Evolutionary conservation across 495 filamentous ascomycete genomes (phyloP).

Genomic region (Saxophila tyrrhenica): DNA sequence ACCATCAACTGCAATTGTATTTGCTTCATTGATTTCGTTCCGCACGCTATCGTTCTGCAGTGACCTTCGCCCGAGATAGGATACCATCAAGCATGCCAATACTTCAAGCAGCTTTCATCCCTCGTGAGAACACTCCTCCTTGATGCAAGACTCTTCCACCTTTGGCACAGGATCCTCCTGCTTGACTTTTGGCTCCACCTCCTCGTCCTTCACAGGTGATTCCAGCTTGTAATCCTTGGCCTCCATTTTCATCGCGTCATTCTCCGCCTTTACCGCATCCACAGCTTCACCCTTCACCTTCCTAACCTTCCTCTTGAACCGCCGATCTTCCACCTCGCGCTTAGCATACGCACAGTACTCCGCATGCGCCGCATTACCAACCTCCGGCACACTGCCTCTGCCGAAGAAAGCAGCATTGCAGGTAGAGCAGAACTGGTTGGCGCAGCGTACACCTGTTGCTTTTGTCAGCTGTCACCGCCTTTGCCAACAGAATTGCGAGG

Average conservation of each 20-base stretch:
- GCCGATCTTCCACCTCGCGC: background rate
- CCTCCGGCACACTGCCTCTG: background rate
- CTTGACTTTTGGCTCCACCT: too few relatives aligned
- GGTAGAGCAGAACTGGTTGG: conserved; percentile 1
- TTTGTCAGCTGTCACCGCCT: background rate
- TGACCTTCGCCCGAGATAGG: too few relatives aligned
- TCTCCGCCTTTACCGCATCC: background rate
- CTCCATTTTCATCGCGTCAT: background rate
- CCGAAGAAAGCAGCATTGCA: background rate
- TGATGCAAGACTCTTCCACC: too few relatives aligned
- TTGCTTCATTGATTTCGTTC: too few relatives aligned
- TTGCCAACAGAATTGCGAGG: too few relatives aligned
- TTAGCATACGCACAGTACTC: background rate
- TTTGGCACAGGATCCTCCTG: too few relatives aligned
- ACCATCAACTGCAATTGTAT: too few relatives aligned
- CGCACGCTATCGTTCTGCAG: too few relatives aligned
- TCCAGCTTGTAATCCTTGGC: background rate
- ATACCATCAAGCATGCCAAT: too few relatives aligned
- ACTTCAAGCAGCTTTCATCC: too few relatives aligned
- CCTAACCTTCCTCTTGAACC: background rate
- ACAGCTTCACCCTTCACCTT: background rate
- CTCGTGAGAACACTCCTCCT: too few relatives aligned
- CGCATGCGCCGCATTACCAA: background rate
- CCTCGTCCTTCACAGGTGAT: background rate
- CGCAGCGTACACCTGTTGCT: background rate